phyloP scores from a whole-genome alignment of 1,284 basidiomycete genomes.

The Mycena sp. region DNA sequence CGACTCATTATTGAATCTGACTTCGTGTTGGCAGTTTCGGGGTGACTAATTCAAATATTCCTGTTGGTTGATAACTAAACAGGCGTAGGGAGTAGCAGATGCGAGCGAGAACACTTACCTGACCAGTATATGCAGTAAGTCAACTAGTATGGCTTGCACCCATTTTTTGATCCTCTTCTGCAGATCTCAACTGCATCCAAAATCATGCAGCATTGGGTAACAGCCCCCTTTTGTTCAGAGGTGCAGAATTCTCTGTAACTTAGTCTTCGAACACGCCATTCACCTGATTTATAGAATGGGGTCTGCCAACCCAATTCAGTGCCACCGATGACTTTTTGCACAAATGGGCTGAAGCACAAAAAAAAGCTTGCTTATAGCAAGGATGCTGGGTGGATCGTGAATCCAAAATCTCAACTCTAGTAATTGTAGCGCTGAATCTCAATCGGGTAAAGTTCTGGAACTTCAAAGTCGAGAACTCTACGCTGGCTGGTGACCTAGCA shows the following conservation, averaged over 20 bases:
- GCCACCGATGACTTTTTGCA: conserved; percentile 69
- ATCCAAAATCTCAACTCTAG: conserved; percentile 31
- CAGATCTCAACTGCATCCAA: too few relatives aligned
- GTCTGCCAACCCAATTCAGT: conserved; percentile 71
- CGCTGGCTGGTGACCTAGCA: too few relatives aligned
- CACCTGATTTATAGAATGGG: conserved; percentile 70
- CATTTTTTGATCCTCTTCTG: not conserved
- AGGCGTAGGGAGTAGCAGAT: too few relatives aligned
- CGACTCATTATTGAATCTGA: too few relatives aligned
- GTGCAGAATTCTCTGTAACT: conserved; percentile 42
- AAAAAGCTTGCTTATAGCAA: too few relatives aligned
- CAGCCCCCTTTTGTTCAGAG: conserved; percentile 69
- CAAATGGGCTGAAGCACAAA: conserved; percentile 85
- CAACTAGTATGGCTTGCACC: not conserved
- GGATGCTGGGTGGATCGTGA: conserved; percentile 76
- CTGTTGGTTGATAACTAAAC: too few relatives aligned
- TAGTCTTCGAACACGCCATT: conserved; percentile 6
- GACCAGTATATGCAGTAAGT: conserved; percentile 73
- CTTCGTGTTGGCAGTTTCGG: too few relatives aligned
- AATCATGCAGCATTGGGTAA: too few relatives aligned
- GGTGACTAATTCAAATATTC: too few relatives aligned
- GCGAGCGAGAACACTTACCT: conserved; percentile 78
- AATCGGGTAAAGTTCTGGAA: conserved; percentile 91
- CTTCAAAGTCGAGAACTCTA: conserved; percentile 77
- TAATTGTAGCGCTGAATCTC: too few relatives aligned